A percentile compares a stretch with the other conserved stretches of the same genome.
Evolutionary conservation across 345 rosid species (phyloP).

Genomic region (Cochlearia excelsa): DNA sequence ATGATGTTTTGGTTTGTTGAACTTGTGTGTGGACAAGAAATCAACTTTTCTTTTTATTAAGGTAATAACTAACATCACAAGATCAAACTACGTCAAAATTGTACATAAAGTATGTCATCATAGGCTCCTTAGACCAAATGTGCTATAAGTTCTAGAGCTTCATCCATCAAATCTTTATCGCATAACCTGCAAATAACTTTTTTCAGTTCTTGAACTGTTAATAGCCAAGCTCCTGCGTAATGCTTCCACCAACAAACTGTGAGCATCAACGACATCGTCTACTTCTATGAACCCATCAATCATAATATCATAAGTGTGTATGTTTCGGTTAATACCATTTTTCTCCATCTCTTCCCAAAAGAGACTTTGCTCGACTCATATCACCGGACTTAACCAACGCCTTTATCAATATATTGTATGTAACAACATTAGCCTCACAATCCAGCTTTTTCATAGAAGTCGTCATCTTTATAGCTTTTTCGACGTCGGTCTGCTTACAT

Average conservation of each 20-base stretch:
- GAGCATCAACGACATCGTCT: slow-evolving; percentile 53
- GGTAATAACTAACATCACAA: too few relatives aligned
- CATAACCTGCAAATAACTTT: slow-evolving; percentile 49
- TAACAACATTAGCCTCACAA: slow-evolving; percentile 46
- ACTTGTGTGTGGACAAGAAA: too few relatives aligned
- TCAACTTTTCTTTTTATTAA: too few relatives aligned
- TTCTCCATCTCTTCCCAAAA: slow-evolving; percentile 47
- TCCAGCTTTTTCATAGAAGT: slow-evolving; percentile 59
- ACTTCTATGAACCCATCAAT: slow-evolving; percentile 39
- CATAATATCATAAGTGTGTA: slow-evolving; percentile 45
- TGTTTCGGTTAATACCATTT: slow-evolving; percentile 40
- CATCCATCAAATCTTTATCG: slow-evolving; percentile 39
- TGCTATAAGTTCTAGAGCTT: slow-evolving; percentile 46
- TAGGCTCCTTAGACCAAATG: slow-evolving; percentile 37
- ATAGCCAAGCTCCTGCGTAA: slow-evolving; percentile 36
- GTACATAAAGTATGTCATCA: too few relatives aligned
- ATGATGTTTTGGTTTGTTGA: too few relatives aligned
- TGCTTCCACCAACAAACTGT: slow-evolving; percentile 50
- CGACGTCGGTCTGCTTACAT: slow-evolving; percentile 59
- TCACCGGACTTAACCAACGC: slow-evolving; percentile 48
- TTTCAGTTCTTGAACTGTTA: slow-evolving; percentile 37
- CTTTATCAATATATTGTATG: slow-evolving; percentile 47
- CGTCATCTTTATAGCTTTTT: slow-evolving; percentile 52
- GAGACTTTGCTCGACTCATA: slow-evolving; percentile 35
- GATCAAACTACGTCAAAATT: too few relatives aligned